These are phyloP conservation scores for Venturia effusa DNA, from an alignment of 2,329 filamentous ascomycete genomes.

Conservation along the genomic window DNA sequence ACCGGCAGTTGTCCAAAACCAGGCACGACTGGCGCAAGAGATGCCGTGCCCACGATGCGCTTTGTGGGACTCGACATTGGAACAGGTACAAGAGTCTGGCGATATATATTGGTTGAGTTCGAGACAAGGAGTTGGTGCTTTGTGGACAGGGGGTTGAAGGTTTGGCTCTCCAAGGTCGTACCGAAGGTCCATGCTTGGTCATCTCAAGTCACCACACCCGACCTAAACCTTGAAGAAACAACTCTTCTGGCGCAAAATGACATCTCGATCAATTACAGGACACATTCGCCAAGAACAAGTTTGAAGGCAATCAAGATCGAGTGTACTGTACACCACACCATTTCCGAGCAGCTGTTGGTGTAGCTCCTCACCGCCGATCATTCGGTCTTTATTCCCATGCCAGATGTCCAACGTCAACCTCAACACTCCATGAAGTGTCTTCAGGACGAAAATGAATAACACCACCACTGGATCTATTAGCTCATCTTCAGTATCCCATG, in stretches of 20 bases:
- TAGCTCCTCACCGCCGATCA: neutral
- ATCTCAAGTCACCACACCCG: no score
- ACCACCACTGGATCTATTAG: neutral
- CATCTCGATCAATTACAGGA: neutral
- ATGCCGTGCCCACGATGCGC: neutral
- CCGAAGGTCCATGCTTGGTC: no score
- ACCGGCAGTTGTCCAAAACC: neutral
- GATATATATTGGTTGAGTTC: no score
- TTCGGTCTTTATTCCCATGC: neutral
- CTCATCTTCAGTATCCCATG: no score
- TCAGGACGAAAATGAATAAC: neutral
- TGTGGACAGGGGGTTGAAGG: no score
- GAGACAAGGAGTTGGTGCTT: no score
- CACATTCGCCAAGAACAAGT: neutral
- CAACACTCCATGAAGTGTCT: neutral
- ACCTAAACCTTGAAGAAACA: no score
- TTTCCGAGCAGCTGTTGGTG: neutral
- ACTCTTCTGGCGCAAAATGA: neutral
- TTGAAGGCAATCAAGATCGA: neutral
- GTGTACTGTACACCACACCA: no score
- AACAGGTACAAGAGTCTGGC: no score
- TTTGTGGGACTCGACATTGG: no score
- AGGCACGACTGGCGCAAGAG: neutral
- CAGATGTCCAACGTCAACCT: neutral
- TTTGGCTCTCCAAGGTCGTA: no score